Evolutionary conservation across 192 early-diverging fungal genomes (phyloP), one percentile per base, ranked within the genome.

Genomic region (Gigaspora rosea): DNA sequence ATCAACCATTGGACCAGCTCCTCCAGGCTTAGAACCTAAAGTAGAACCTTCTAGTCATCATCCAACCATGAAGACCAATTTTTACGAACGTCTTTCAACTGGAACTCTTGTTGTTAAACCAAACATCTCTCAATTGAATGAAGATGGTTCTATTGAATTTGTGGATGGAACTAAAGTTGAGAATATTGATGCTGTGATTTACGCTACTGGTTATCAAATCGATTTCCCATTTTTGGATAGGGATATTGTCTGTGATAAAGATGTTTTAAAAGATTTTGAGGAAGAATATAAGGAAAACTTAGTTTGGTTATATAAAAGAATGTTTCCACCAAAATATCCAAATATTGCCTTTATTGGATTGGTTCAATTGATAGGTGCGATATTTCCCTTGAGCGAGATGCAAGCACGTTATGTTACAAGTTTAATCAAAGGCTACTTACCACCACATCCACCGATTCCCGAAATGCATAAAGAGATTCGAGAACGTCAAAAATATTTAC

Each of bases 301-400:
- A 41, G 85, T 86, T 52, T 85, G 86, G 75, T 64, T 87, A 6
- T 90, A 88, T 83, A 91, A 91, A 66, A 79, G 84, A 48, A 83
- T 91, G 54, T 80, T 90, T 16, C 86, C 90, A 8, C 77, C 84
- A 50, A 73, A 74, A 7, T 83, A 82, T 65, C 73, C 72, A 15
- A 90, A 90, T 79, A 78, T 91, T 50, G 88, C 88, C 2, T 90
- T 91, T 78, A 76, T 90, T 2, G 90, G 87, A 18, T 77, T 91
- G 33, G 79, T 85, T 27, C 87, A 90, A 64, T 78, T 87, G 1
- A 74, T 81, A 35, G 90, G 90, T 0, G 81, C 90, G 13, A 68
- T 90, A 22, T 84, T 88, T 78, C 88, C 88, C 35, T 13, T 54
- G 3, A 76, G 75, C 52, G 88, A 91, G 69, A 80, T 91, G 78